Conservation (phyloP, 768 basidiomycete species). For the Pleurotus djamor region DNA sequence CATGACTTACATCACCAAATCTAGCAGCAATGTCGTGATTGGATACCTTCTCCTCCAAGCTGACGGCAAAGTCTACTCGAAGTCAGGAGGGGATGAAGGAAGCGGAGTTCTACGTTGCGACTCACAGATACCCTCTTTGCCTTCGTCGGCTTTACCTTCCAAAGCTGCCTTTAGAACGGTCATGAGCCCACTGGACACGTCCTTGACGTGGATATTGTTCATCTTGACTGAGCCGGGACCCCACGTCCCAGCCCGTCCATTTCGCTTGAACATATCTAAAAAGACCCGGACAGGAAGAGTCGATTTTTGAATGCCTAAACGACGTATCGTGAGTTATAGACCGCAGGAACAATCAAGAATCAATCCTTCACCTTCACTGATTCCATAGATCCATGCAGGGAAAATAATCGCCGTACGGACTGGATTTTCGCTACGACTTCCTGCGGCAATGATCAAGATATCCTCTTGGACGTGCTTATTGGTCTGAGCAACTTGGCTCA, state of each 20-base stretch:
- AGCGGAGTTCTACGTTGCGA: not conserved
- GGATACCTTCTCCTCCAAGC: slow-evolving; percentile 22
- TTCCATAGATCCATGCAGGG: slow-evolving; percentile 40
- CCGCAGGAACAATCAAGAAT: too few relatives aligned
- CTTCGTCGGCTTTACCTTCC: slow-evolving; percentile 38
- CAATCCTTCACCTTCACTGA: slow-evolving; percentile 32
- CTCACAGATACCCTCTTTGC: slow-evolving; percentile 38
- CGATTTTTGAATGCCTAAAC: slow-evolving; percentile 33
- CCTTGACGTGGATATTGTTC: slow-evolving; percentile 38
- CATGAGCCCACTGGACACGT: slow-evolving; percentile 29
- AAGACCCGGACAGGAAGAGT: slow-evolving; percentile 35
- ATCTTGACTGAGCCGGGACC: slow-evolving; percentile 35
- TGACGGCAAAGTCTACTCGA: slow-evolving; percentile 31
- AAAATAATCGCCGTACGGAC: slow-evolving; percentile 41
- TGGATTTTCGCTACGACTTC: slow-evolving; percentile 32
- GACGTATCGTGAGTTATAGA: too few relatives aligned
- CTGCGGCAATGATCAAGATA: slow-evolving; percentile 34
- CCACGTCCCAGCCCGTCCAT: slow-evolving; percentile 39
- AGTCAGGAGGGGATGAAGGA: too few relatives aligned
- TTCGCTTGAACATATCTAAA: slow-evolving; percentile 24
- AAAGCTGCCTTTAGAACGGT: slow-evolving; percentile 35
- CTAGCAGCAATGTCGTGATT: slow-evolving; percentile 25
- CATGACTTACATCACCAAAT: slow-evolving; percentile 36
- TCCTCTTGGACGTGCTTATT: slow-evolving; percentile 21
- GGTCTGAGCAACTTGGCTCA: slow-evolving; percentile 20